Evolutionary conservation across 257 asterid species (phyloP), one percentile per base, ranked within the genome.

Genomic region (Cynanchum wilfordii): DNA sequence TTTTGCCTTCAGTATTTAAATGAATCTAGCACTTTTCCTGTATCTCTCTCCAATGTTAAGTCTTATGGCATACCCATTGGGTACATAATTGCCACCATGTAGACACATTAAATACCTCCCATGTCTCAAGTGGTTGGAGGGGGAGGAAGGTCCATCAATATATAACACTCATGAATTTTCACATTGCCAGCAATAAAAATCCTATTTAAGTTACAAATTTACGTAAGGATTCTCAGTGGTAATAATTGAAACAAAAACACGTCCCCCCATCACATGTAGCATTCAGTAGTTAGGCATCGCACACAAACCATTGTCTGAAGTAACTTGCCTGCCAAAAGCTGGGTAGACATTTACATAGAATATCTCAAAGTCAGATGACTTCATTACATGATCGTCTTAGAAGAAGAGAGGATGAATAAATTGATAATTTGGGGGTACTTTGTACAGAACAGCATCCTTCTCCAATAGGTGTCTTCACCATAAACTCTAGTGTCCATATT

Each of bases 401-500:
- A 22, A 56, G 24, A 27, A 55, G 16, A 8, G 7, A 33, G 20
- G 16, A 33, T 1, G 50, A 64, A 19, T 5, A 19, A 8, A 60
- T 13, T 16, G 68, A 17, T 60, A n/a, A 7, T 12, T 12, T 5
- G 12, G 22, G 33, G 17, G 45, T 7, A 15, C 24, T 15, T 62
- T 22, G 2, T 1, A 20, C 8, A 30, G 22, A 30, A 30, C 6
- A 30, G 9, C 12, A 60, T 29, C 27, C 17, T 64, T 64, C 49
- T 9, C 69, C 42, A 20, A 1, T 64, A 8, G 69, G 17, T 54
- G 22, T 38, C 29, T 15, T 17, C 12, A 33, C 25, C 7, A 19
- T 15, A 63, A 36, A 19, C 45, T 79, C 80, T 86, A 92, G 86
- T 92, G 97, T 50, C 96, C 97, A 16, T 92, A 92, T 79, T 89